Evolutionary conservation across 148 eudicot species (phyloP).

Genomic region (Rhododendron ferrugineum): DNA sequence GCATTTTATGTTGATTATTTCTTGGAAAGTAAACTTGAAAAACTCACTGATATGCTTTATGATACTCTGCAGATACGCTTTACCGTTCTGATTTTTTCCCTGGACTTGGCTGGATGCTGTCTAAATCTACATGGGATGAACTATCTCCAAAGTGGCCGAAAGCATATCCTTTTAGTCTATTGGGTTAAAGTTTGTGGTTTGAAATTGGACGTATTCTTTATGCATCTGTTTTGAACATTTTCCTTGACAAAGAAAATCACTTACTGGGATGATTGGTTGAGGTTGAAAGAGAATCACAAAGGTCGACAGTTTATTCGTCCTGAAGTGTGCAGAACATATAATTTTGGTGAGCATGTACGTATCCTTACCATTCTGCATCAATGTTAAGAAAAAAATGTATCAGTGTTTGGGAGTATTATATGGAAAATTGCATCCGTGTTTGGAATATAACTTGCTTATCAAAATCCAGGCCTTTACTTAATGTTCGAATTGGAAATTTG

Average conservation of each 20-base stretch:
- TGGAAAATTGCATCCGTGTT: background rate
- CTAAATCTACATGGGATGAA: conserved; percentile 87
- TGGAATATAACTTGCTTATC: background rate
- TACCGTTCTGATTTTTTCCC: conserved; percentile 99
- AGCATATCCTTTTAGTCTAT: conserved; percentile 83
- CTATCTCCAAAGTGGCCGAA: conserved; percentile 98
- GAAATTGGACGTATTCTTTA: background rate
- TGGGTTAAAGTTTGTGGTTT: conserved; percentile 16
- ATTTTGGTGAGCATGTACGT: conserved; percentile 98
- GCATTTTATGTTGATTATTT: background rate
- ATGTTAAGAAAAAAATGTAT: background rate
- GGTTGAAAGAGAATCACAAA: conserved; percentile 87
- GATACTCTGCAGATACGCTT: conserved; percentile 60
- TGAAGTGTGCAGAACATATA: conserved; percentile 97
- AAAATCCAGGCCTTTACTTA: background rate
- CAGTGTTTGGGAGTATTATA: background rate
- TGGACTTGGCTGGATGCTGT: conserved; percentile 99
- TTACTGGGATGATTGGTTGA: conserved; percentile 99
- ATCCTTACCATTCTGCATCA: background rate
- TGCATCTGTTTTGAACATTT: conserved; percentile 14
- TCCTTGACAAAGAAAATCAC: conserved; percentile 63
- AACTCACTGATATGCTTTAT: background rate
- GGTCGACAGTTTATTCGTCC: conserved; percentile 95
- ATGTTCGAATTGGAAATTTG: background rate
- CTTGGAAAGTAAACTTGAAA: background rate